A percentile compares a stretch with the other conserved stretches of the same genome.
Conservation (phyloP, 2,329 filamentous ascomycete species). For the Clarireedia sp. region DNA sequence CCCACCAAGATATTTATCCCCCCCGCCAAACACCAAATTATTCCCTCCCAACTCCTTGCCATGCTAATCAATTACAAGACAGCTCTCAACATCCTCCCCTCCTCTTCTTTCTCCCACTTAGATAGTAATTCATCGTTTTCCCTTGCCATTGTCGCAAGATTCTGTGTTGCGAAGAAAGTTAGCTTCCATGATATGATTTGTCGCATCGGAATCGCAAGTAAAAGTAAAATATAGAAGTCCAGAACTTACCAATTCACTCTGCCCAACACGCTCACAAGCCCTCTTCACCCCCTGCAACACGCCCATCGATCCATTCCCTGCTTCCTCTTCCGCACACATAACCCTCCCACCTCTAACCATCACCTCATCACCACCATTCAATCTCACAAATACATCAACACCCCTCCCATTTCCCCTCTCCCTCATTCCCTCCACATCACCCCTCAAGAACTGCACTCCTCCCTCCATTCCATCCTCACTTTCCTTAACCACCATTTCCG, state of each 20-base stretch:
- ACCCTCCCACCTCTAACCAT: background rate
- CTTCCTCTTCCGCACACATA: background rate
- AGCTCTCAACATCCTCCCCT: background rate
- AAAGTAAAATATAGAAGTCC: background rate
- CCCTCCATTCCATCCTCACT: background rate
- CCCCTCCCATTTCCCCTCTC: background rate
- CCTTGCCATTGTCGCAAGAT: conserved; percentile 1
- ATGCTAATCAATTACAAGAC: background rate
- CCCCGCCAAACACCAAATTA: background rate
- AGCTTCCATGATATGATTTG: background rate
- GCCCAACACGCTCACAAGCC: too few relatives aligned
- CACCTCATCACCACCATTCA: background rate
- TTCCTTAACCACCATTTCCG: background rate
- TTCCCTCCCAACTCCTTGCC: background rate
- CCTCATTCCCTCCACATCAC: background rate
- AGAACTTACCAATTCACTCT: too few relatives aligned
- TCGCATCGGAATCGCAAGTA: background rate
- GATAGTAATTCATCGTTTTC: background rate
- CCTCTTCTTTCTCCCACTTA: background rate
- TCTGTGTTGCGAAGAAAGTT: background rate
- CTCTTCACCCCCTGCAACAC: background rate
- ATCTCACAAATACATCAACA: background rate
- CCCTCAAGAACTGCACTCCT: background rate
- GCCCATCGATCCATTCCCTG: background rate
- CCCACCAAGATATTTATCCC: background rate